Percentiles rank a stretch among this genome's conserved stretches.
Evolutionary conservation across 2,329 filamentous ascomycete genomes (phyloP).

Genomic region (Neobulgaria alba): DNA sequence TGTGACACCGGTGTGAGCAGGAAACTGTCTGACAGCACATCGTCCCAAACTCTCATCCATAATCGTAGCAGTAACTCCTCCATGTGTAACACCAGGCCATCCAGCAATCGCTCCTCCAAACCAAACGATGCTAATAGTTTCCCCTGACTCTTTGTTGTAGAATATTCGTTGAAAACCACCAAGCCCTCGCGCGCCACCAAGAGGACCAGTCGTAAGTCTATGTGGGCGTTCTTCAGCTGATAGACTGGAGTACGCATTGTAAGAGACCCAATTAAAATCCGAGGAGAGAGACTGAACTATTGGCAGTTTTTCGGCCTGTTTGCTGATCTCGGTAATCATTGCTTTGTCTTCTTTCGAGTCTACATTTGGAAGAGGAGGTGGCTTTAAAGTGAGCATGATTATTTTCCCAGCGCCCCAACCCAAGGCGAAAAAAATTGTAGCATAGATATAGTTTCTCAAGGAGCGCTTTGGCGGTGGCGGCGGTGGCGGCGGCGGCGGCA

Average conservation of each 20-base stretch:
- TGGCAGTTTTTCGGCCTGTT: constrained; percentile 37
- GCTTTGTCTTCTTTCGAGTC: constrained; percentile 35
- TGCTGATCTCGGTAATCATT: constrained; percentile 34
- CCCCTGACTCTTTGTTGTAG: constrained; percentile 48
- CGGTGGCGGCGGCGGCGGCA: constrained; percentile 2
- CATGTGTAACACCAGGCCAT: constrained; percentile 66
- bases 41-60: constrained; percentile 63
- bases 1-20: constrained; percentile 43
- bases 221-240: constrained; percentile 9
- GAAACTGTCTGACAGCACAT: constrained; percentile 43
- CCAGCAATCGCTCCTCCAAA: constrained; percentile 57
- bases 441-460: constrained; percentile 26
- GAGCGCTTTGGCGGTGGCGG: constrained; percentile 18
- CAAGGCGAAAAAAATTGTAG: constrained; percentile 32
- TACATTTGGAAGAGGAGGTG: constrained; percentile 33
- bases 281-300: constrained; percentile 38
- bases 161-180: constrained; percentile 53
- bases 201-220: constrained; percentile 35
- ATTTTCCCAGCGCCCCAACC: constrained; percentile 34
- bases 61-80: constrained; percentile 59
- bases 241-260: constrained; percentile 35
- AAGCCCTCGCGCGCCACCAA: constrained; percentile 36
- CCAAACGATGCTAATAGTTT: constrained; percentile 55
- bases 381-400: constrained; percentile 34
- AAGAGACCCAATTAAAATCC: constrained; percentile 35